Conservation (phyloP, 2,329 filamentous ascomycete genomes). For the Rachicladosporium sp. region DNA sequence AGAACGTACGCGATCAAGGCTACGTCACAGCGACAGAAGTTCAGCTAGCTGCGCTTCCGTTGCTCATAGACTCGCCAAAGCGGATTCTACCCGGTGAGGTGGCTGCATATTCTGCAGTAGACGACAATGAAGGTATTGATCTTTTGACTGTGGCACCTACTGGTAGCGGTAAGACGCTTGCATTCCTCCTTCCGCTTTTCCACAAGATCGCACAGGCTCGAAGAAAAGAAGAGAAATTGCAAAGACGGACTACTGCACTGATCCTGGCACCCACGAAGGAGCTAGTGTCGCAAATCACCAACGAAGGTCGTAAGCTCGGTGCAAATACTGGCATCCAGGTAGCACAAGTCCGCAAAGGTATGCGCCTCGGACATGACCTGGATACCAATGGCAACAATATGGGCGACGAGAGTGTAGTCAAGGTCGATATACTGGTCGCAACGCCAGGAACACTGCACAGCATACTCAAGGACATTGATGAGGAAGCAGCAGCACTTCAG, state of each 20-base stretch:
- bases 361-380: slow-evolving; percentile 37
- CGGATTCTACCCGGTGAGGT: slow-evolving; percentile 31
- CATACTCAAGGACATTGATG: slow-evolving; percentile 43
- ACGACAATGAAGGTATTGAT: slow-evolving; percentile 42
- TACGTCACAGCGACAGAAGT: slow-evolving; percentile 87
- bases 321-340: slow-evolving; percentile 67
- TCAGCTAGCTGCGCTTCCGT: slow-evolving; percentile 72
- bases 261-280: slow-evolving; percentile 40
- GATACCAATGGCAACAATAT: slow-evolving; percentile 32
- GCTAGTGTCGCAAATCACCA: slow-evolving; percentile 38
- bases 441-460: slow-evolving; percentile 71
- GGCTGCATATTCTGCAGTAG: slow-evolving; percentile 16
- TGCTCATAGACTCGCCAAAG: slow-evolving; percentile 51
- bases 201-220: slow-evolving; percentile 47
- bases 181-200: slow-evolving; percentile 79
- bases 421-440: slow-evolving; percentile 67
- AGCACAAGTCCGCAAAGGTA: slow-evolving; percentile 73
- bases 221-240: slow-evolving; percentile 10
- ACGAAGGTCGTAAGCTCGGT: slow-evolving; percentile 72
- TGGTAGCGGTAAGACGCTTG: slow-evolving; percentile 90
- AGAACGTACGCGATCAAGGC: slow-evolving; percentile 73
- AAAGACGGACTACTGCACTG: slow-evolving; percentile 25
- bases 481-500: slow-evolving; percentile 21
- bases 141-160: slow-evolving; percentile 85
- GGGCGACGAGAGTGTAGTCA: slow-evolving; percentile 41